A percentile compares a stretch with the other conserved stretches of the same genome.
Conservation (phyloP, 2,329 filamentous ascomycete species). For the Alternaria sp. region DNA sequence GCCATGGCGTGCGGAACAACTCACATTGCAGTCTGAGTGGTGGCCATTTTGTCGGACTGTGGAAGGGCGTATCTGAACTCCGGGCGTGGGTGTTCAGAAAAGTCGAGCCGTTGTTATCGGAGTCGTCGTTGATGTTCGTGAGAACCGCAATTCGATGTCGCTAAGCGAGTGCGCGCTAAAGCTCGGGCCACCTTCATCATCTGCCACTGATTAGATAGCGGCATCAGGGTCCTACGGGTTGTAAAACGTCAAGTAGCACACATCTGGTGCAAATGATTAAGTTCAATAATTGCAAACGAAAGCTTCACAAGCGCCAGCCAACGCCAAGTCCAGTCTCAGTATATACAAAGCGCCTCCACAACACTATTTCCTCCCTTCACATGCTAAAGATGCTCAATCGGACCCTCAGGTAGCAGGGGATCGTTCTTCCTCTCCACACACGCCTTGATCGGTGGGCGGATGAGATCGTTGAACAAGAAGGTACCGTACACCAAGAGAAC, state of each 20-base stretch:
- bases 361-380: not conserved
- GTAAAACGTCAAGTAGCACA: not conserved
- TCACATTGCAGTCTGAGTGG: conserved; percentile 54
- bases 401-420: conserved; percentile 80
- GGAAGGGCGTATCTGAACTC: conserved; percentile 48
- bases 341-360: conserved; percentile 8
- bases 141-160: conserved; percentile 9
- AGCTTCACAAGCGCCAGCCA: conserved; percentile 2
- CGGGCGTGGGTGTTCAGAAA: conserved; percentile 45
- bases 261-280: not conserved
- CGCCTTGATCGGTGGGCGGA: conserved; percentile 79
- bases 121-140: conserved; percentile 30
- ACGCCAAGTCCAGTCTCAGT: conserved; percentile 14
- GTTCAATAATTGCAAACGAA: not conserved
- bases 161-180: conserved; percentile 27
- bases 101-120: conserved; percentile 45
- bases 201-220: conserved; percentile 16
- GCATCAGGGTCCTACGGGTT: not conserved
- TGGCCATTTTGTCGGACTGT: conserved; percentile 53
- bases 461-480: conserved; percentile 93
- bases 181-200: conserved; percentile 20
- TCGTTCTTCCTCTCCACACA: conserved; percentile 66
- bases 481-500: conserved; percentile 92
- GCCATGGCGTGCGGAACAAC: conserved; percentile 27
- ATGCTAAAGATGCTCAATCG: conserved; percentile 72